phyloP scores from a whole-genome alignment of 2,329 filamentous ascomycete genomes.

The Aureobasidium namibiae region DNA sequence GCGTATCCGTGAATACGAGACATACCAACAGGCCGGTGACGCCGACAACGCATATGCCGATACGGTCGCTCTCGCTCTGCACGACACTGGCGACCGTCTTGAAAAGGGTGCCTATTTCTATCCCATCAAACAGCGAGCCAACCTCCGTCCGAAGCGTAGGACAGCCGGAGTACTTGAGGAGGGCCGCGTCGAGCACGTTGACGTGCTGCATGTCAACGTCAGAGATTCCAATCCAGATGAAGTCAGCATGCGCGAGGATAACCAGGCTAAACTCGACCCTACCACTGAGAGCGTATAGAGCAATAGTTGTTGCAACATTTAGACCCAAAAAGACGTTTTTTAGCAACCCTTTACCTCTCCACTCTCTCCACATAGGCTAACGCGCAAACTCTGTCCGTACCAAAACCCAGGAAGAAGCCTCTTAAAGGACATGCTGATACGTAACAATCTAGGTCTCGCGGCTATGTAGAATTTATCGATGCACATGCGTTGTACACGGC shows the following conservation, averaged over 20 bases:
- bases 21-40: conserved; percentile 44
- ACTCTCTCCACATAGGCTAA: neutral
- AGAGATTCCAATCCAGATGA: conserved; percentile 44
- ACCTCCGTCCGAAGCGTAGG: conserved; percentile 42
- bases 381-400: no score
- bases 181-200: conserved; percentile 39
- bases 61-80: conserved; percentile 48
- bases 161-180: conserved; percentile 28
- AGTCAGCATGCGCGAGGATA: conserved; percentile 36
- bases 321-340: neutral
- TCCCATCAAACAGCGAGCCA: conserved; percentile 49
- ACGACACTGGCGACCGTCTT: conserved; percentile 38
- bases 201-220: conserved; percentile 45
- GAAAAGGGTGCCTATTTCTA: conserved; percentile 55
- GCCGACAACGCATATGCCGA: conserved; percentile 47
- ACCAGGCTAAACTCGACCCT: conserved; percentile 13
- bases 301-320: neutral
- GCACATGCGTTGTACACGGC: no score
- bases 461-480: no score
- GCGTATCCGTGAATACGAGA: conserved; percentile 53
- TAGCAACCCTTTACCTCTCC: neutral
- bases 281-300: neutral
- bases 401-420: no score
- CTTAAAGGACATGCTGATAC: no score
- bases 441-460: no score